Evolutionary conservation across 2,329 filamentous ascomycete species (phyloP).

Genomic region (Triangularia setosa): DNA sequence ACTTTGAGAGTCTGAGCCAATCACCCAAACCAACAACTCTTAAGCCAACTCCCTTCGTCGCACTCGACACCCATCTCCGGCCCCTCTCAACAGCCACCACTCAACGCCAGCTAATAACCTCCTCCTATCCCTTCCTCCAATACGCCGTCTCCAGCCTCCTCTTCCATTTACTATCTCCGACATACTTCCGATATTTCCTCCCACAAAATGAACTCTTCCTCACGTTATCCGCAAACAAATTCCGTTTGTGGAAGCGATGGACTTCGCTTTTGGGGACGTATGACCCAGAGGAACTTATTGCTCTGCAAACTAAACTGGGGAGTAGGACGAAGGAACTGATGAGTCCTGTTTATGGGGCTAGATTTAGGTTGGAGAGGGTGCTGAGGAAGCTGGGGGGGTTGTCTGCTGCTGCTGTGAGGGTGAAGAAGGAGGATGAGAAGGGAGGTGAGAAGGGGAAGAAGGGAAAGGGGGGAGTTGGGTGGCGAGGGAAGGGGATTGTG

Average conservation of each 20-base stretch:
- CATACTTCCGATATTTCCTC: constrained; percentile 31
- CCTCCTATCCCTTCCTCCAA: constrained; percentile 32
- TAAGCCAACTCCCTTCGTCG: background rate
- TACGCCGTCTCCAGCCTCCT: constrained; percentile 32
- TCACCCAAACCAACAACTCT: background rate
- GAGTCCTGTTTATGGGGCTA: constrained; percentile 30
- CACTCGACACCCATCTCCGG: background rate
- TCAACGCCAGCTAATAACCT: constrained; percentile 29
- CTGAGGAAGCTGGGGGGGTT: constrained; percentile 27
- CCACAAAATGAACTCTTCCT: constrained; percentile 30
- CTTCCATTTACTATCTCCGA: constrained; percentile 32
- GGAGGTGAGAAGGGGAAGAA: background rate
- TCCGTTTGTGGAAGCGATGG: constrained; percentile 34
- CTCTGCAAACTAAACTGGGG: constrained; percentile 9
- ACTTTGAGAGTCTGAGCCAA: constrained; percentile 31
- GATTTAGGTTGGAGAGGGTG: constrained; percentile 31
- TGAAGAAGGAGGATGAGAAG: background rate
- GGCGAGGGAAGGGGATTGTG: background rate
- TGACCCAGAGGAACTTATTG: constrained; percentile 24
- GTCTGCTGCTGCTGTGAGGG: constrained; percentile 8
- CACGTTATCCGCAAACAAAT: constrained; percentile 25
- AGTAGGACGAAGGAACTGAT: constrained; percentile 23
- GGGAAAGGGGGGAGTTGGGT: background rate
- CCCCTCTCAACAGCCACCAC: constrained; percentile 14
- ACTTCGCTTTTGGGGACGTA: constrained; percentile 28